Conservation (phyloP, 306 rosid genomes). For the Vigna mungo region DNA sequence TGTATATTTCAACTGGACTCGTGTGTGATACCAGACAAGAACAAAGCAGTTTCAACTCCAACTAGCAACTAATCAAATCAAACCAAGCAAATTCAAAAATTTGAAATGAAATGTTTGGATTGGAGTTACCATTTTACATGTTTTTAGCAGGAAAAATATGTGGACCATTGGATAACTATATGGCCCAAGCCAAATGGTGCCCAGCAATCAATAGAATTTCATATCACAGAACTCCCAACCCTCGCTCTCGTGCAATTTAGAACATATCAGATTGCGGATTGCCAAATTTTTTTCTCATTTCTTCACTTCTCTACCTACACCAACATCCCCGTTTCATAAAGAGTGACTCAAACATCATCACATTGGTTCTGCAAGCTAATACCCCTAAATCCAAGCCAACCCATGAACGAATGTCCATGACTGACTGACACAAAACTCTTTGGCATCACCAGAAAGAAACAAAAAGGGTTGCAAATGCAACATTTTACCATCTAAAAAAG, state of each 20-base stretch:
- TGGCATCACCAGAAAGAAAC: neutral
- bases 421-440: neutral
- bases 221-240: neutral
- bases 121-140: neutral
- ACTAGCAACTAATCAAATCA: slow-evolving; percentile 24
- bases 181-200: neutral
- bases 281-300: neutral
- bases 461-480: slow-evolving; percentile 26
- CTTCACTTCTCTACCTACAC: slow-evolving; percentile 8
- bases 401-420: neutral
- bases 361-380: neutral
- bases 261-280: neutral
- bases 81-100: neutral
- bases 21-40: neutral
- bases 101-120: neutral
- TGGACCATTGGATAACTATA: neutral
- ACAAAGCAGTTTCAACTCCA: slow-evolving; percentile 29
- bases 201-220: neutral
- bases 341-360: neutral
- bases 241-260: neutral
- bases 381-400: neutral
- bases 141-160: neutral
- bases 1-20: neutral
- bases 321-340: slow-evolving; percentile 9
- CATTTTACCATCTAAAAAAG: neutral